Conservation (phyloP, 2,329 filamentous ascomycete species). For the Paramyrothecium roridum region DNA sequence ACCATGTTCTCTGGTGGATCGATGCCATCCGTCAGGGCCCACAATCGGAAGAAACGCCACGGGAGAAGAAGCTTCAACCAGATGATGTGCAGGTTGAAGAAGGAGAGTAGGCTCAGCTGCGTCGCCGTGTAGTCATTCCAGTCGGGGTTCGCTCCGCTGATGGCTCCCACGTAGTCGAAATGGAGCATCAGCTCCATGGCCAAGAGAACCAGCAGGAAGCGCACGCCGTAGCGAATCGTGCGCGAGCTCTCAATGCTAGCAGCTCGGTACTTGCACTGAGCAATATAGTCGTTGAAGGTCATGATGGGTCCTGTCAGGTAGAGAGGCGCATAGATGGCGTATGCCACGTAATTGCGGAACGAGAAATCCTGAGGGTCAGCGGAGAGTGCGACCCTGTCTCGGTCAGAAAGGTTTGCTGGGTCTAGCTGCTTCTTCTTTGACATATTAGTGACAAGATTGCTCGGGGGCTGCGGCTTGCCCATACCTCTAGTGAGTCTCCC, state of each 20-base stretch:
- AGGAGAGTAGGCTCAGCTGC: constrained; percentile 86
- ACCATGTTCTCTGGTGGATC: constrained; percentile 99
- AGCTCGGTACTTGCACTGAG: constrained; percentile 72
- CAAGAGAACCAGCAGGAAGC: constrained; percentile 76
- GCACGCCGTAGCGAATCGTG: constrained; percentile 76
- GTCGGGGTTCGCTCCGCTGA: constrained; percentile 73
- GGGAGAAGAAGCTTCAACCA: constrained; percentile 97
- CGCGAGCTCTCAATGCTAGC: constrained; percentile 67
- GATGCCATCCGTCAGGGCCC: constrained; percentile 84
- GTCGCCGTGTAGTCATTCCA: constrained; percentile 84
- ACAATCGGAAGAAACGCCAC: constrained; percentile 98
- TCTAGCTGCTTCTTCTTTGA: constrained; percentile 97
- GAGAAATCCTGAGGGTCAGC: constrained; percentile 69
- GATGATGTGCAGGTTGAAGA: constrained; percentile 94
- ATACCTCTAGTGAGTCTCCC: constrained; percentile 77
- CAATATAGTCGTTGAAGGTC: constrained; percentile 97
- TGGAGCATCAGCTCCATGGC: constrained; percentile 91
- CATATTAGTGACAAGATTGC: constrained; percentile 51
- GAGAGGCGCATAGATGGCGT: constrained; percentile 85
- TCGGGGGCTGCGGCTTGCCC: constrained; percentile 20
- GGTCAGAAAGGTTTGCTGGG: constrained; percentile 79
- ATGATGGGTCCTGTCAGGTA: constrained; percentile 92
- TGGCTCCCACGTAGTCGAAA: constrained; percentile 90
- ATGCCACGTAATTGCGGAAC: constrained; percentile 86
- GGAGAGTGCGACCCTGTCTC: constrained; percentile 77